A percentile compares a stretch with the other conserved stretches of the same genome.
phyloP scores from a whole-genome alignment of 2,329 filamentous ascomycete species.

The Tolypocladium tundrense region DNA sequence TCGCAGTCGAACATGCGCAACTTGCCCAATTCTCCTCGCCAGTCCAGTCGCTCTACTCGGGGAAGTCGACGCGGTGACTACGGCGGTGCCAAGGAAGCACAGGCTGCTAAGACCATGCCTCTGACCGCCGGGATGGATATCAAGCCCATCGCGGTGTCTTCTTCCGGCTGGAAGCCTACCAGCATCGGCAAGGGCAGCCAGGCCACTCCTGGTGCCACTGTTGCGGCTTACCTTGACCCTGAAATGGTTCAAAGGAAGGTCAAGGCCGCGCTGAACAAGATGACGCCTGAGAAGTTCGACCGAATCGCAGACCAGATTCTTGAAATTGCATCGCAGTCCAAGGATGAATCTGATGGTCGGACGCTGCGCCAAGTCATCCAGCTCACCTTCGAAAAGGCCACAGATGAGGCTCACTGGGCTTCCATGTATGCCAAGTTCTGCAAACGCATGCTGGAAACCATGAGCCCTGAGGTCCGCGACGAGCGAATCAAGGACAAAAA shows the following conservation, averaged over 20 bases:
- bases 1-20: constrained; percentile 51
- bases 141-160: constrained; percentile 63
- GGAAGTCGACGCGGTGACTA: constrained; percentile 55
- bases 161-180: constrained; percentile 82
- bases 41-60: constrained; percentile 50
- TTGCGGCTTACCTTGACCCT: constrained; percentile 60
- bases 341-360: constrained; percentile 87
- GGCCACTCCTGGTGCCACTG: constrained; percentile 19
- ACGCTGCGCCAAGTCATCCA: constrained; percentile 97
- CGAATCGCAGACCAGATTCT: constrained; percentile 91
- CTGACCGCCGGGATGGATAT: constrained; percentile 75
- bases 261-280: constrained; percentile 97
- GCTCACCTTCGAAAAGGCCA: constrained; percentile 97
- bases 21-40: constrained; percentile 62
- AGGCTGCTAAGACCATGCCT: constrained; percentile 80
- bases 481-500: constrained; percentile 89
- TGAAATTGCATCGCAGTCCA: constrained; percentile 84
- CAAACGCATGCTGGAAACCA: constrained; percentile 90
- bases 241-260: constrained; percentile 97
- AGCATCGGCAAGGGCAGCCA: constrained; percentile 45
- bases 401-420: constrained; percentile 96
- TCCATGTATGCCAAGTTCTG: constrained; percentile 99
- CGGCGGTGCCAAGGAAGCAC: constrained; percentile 45
- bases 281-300: constrained; percentile 99
- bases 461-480: constrained; percentile 90